Conservation (phyloP, 2,329 filamentous ascomycete species). For the Chrysoporthe cubensis region DNA sequence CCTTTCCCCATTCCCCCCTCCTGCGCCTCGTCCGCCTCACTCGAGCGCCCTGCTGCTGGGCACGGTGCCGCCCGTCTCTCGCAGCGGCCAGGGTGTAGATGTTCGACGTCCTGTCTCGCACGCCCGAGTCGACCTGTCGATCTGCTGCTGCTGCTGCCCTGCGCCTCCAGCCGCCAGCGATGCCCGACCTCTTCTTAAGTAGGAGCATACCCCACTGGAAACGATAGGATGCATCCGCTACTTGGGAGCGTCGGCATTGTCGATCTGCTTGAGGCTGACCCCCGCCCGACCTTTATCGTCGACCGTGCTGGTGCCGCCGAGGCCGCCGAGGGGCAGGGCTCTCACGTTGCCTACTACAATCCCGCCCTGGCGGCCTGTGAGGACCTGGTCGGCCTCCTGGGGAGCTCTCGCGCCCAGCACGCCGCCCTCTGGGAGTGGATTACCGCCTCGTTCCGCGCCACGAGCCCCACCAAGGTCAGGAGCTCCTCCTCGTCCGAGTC, state of each 20-base stretch:
- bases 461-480: conserved; percentile 23
- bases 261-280: conserved; percentile 45
- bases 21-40: background rate
- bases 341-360: conserved; percentile 37
- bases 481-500: conserved; percentile 30
- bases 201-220: conserved; percentile 15
- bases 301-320: conserved; percentile 28
- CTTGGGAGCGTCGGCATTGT: conserved; percentile 37
- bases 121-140: conserved; percentile 2
- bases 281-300: conserved; percentile 42
- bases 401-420: conserved; percentile 31
- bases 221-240: conserved; percentile 27
- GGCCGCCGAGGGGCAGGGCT: background rate
- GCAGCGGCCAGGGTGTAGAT: conserved; percentile 3
- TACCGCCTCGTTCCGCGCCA: conserved; percentile 25
- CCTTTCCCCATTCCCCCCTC: background rate
- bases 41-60: conserved; percentile 17
- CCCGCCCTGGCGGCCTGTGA: conserved; percentile 34
- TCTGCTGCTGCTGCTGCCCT: conserved; percentile 1
- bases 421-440: conserved; percentile 38
- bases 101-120: conserved; percentile 4
- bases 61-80: conserved; percentile 11
- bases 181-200: conserved; percentile 22
- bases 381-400: conserved; percentile 33
- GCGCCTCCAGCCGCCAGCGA: conserved; percentile 22